Evolutionary conservation across 164 flowering plant genomes (phyloP).

Genomic region (Vitis cinerea): DNA sequence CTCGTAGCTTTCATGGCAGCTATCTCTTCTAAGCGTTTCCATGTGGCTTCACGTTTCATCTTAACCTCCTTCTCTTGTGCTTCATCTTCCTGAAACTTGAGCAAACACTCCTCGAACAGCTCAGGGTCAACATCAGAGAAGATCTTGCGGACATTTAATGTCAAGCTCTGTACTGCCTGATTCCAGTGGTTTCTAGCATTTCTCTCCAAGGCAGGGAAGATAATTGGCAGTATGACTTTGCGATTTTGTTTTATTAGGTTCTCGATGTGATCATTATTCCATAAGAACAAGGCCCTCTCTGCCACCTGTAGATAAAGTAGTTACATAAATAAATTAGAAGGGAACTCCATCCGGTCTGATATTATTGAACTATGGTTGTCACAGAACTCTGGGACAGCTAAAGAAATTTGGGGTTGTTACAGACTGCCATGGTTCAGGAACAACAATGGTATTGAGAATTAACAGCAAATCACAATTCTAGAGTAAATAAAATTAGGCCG

Average conservation of each 20-base stretch:
- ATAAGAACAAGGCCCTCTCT: constrained; percentile 74
- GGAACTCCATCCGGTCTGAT: no score
- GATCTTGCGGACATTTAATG: constrained; percentile 68
- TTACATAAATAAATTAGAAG: background rate
- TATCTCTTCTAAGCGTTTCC: constrained; percentile 73
- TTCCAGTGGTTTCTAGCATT: constrained; percentile 78
- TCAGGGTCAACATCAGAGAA: constrained; percentile 69
- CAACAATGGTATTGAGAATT: no score
- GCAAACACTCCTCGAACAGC: constrained; percentile 65
- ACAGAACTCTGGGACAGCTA: no score
- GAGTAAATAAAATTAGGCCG: no score
- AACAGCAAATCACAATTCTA: no score
- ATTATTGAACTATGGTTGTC: no score
- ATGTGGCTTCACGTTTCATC: constrained; percentile 49
- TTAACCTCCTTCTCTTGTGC: constrained; percentile 39
- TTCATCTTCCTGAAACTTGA: constrained; percentile 64
- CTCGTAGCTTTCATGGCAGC: constrained; percentile 53
- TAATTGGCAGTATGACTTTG: constrained; percentile 62
- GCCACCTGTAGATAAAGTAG: constrained; percentile 56
- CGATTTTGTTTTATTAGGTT: constrained; percentile 65
- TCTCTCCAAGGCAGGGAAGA: constrained; percentile 71
- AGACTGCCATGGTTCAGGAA: no score
- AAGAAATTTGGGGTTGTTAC: no score
- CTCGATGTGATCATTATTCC: constrained; percentile 82
- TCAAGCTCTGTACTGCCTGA: constrained; percentile 76